Conservation (phyloP, 2,329 filamentous ascomycete species). For the Xylaria sp. region DNA sequence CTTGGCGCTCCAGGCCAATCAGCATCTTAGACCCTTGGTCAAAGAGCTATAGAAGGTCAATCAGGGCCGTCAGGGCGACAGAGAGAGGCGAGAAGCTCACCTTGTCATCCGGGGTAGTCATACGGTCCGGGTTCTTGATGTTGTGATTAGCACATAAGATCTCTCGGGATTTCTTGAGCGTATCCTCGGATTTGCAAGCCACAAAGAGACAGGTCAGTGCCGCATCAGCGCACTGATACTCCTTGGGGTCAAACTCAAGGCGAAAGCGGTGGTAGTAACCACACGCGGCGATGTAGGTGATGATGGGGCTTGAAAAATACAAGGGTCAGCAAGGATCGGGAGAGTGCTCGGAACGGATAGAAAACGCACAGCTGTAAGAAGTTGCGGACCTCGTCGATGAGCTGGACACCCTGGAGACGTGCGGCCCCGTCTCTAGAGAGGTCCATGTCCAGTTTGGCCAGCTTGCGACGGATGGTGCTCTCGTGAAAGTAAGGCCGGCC, state of each 20-base stretch:
- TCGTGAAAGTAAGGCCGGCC: conserved; percentile 81
- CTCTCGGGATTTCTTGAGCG: conserved; percentile 93
- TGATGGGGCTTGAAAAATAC: conserved; percentile 75
- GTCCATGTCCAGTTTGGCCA: conserved; percentile 76
- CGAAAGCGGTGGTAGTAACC: conserved; percentile 96
- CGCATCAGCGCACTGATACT: conserved; percentile 88
- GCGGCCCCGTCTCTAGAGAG: conserved; percentile 82
- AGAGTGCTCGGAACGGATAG: conserved; percentile 12
- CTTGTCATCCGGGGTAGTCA: conserved; percentile 81
- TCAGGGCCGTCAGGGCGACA: conserved; percentile 13
- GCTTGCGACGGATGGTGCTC: conserved; percentile 78
- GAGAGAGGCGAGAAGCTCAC: conserved; percentile 58
- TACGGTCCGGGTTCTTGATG: conserved; percentile 76
- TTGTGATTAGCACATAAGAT: conserved; percentile 93
- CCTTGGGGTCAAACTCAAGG: conserved; percentile 82
- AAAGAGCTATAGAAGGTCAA: conserved; percentile 70
- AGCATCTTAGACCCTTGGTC: conserved; percentile 82
- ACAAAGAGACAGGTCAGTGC: conserved; percentile 89
- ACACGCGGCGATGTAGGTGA: conserved; percentile 91
- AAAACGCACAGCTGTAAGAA: conserved; percentile 78
- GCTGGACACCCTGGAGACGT: conserved; percentile 85
- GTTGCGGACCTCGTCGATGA: conserved; percentile 87
- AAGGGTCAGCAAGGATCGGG: conserved; percentile 30
- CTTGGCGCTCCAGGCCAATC: conserved; percentile 89
- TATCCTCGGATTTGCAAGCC: conserved; percentile 97